Conservation (phyloP, 495 filamentous ascomycete species). For the Annulohypoxylon maeteangense region DNA sequence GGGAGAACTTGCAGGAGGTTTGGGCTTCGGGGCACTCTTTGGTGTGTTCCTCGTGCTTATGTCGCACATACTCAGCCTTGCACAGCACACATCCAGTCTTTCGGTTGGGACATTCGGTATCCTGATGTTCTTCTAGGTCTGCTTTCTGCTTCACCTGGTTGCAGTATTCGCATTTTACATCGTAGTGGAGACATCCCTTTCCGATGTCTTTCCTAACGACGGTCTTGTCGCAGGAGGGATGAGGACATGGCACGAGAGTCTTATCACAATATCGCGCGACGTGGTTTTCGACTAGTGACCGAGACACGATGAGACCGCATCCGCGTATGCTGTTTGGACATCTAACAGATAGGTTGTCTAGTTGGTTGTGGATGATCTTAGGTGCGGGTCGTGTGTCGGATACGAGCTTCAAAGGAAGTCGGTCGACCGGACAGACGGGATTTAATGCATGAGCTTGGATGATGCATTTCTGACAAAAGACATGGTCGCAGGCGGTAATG, state of each 20-base stretch:
- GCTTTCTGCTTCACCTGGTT: conserved; percentile 48
- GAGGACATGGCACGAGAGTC: conserved; percentile 71
- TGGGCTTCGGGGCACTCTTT: conserved; percentile 54
- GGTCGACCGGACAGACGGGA: conserved; percentile 63
- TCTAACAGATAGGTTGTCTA: conserved; percentile 78
- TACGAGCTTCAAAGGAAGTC: conserved; percentile 52
- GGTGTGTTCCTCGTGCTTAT: conserved; percentile 54
- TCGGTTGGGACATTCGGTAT: conserved; percentile 49
- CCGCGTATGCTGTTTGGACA: conserved; percentile 74
- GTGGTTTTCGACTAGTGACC: conserved; percentile 78
- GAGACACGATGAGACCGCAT: conserved; percentile 69
- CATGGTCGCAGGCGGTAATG: conserved; percentile 73
- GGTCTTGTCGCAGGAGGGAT: conserved; percentile 53
- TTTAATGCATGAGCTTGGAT: conserved; percentile 64
- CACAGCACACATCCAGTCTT: conserved; percentile 55
- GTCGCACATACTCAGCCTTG: conserved; percentile 48
- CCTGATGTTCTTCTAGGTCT: conserved; percentile 56
- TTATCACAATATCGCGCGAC: conserved; percentile 79
- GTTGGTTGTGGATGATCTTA: conserved; percentile 66
- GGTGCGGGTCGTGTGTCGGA: conserved; percentile 46
- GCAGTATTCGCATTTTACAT: conserved; percentile 59
- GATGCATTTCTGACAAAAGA: conserved; percentile 80
- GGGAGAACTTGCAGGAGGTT: conserved; percentile 54
- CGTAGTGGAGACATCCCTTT: conserved; percentile 62
- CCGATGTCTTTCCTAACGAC: conserved; percentile 51